Conservation (phyloP, 2,329 filamentous ascomycete species). For the Zasmidium citrigriseum region DNA sequence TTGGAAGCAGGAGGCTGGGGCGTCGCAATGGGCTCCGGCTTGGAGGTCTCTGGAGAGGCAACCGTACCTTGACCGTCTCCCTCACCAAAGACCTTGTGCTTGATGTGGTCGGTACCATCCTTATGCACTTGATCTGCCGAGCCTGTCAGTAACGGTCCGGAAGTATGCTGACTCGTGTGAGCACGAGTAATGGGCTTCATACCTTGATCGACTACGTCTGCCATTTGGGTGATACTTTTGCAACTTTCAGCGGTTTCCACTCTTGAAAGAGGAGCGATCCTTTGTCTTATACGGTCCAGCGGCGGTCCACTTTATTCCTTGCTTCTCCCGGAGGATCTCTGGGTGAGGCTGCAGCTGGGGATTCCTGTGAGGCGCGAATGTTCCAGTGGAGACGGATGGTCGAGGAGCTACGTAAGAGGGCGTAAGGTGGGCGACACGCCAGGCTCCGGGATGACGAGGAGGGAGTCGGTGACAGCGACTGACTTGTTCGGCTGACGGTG, state of each 20-base stretch:
- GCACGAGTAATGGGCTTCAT: not conserved
- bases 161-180: not conserved
- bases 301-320: not conserved
- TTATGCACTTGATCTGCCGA: conserved; percentile 14
- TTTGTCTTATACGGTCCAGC: not conserved
- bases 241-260: not conserved
- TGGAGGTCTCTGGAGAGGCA: too few relatives aligned
- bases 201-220: not conserved
- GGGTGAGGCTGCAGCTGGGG: too few relatives aligned
- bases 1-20: conserved; percentile 23
- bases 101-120: conserved; percentile 27
- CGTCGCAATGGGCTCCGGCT: conserved; percentile 5
- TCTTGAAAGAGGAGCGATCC: not conserved
- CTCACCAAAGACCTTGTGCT: conserved; percentile 13
- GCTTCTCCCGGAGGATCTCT: not conserved
- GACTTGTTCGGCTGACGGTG: not conserved
- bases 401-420: conserved; percentile 1
- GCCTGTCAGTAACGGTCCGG: not conserved
- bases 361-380: not conserved
- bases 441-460: not conserved
- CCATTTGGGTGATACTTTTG: not conserved
- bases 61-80: conserved; percentile 1
- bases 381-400: not conserved
- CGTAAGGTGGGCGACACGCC: not conserved
- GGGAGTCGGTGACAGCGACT: not conserved